Base-by-base conservation (phyloP, 139 green algal genomes). In the Prasinococcaceae sp. region DNA sequence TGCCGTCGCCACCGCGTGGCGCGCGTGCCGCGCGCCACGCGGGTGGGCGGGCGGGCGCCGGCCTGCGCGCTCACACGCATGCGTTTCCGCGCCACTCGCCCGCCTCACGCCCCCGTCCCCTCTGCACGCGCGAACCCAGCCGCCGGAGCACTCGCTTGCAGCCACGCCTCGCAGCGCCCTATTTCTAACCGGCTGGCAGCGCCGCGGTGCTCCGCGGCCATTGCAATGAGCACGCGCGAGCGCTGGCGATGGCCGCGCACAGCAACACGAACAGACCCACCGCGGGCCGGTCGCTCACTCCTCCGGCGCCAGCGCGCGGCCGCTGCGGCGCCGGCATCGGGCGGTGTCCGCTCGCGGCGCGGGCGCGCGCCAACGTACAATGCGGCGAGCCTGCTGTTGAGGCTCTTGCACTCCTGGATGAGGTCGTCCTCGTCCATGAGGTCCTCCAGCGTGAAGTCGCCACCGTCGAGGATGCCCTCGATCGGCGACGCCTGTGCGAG, bases 361-460 rank as follows among this genome's bases (percentile, higher is more conserved):
- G 8, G 9, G 32, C 5, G 20, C n/a, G n/a, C n/a, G n/a, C n/a
- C n/a, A 1, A 72, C 75, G 67, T 38, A 86, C 78, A 88, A 95
- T 8, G 70, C 64, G 0, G 89, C 71, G 0, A 95, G 73, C 12
- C 85, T 64, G 2, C 64, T 71, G 56, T 95, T 95, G 2, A 93
- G 67, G 1, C 72, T 77, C 54, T 90, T 90, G 79, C 76, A 88
- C 53, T 95, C 49, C 66, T 96, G 87, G 5, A 96, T 84, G 6
- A 94, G 60, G 62, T 94, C 87, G 37, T 93, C 85, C 60, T 96
- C 86, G 25, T 93, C 78, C 19, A 96, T 69, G 32, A 96, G 72
- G 55, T 95, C 86, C 57, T 93, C 86, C 16, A 96, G 53, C 0
- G 73, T 88, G 61, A 80, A 94, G 14, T 78, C 57, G 6, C 89